Evolutionary conservation across 2,329 filamentous ascomycete genomes (phyloP).

Genomic region (Talaromyces piceae): DNA sequence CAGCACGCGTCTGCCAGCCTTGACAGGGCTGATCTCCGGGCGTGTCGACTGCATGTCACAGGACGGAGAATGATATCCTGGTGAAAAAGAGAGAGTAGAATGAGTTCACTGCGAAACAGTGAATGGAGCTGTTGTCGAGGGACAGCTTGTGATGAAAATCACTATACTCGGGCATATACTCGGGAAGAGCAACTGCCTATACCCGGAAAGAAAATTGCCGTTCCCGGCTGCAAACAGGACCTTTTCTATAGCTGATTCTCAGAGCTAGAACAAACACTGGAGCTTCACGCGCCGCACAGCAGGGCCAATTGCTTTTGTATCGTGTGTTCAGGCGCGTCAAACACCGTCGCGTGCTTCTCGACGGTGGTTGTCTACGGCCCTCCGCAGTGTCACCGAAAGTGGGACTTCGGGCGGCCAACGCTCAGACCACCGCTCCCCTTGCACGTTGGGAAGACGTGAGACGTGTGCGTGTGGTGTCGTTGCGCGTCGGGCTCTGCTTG

Average conservation of each 20-base stretch:
- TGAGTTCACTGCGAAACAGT: not conserved
- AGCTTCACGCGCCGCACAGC: not conserved
- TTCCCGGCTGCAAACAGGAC: not conserved
- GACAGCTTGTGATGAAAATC: not conserved
- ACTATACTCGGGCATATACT: no score
- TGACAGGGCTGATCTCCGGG: constrained; percentile 25
- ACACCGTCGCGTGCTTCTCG: constrained; percentile 12
- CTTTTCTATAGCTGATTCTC: not conserved
- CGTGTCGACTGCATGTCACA: constrained; percentile 17
- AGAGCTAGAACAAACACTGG: not conserved
- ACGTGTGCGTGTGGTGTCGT: constrained; percentile 7
- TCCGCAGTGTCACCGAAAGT: constrained; percentile 12
- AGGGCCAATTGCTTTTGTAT: not conserved
- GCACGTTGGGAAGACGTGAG: constrained; percentile 12
- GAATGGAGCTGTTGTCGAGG: not conserved
- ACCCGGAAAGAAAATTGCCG: not conserved
- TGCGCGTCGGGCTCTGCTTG: constrained; percentile 7
- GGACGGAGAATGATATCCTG: not conserved
- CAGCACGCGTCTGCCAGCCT: constrained; percentile 33
- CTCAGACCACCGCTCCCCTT: constrained; percentile 10
- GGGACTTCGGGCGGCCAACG: constrained; percentile 6
- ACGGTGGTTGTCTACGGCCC: constrained; percentile 9
- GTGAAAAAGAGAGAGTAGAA: not conserved
- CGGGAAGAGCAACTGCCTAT: not conserved
- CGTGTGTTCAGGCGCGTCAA: constrained; percentile 8